Conservation (phyloP, 129 eudicot species). For the Apium graveolens region DNA sequence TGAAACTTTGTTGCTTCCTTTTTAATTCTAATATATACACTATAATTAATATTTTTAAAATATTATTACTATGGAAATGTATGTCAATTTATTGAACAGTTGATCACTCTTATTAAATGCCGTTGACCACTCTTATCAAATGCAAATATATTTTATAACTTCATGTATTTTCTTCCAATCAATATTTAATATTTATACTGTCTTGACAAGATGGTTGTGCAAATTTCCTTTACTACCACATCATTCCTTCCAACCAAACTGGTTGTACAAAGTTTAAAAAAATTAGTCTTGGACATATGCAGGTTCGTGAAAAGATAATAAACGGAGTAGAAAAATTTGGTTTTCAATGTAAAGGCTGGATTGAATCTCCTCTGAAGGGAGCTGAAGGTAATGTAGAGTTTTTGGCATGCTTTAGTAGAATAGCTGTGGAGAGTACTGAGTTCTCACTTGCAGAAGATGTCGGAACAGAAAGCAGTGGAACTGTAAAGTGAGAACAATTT, state of each 20-base stretch:
- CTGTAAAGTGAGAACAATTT: neutral
- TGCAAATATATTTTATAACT: too few relatives aligned
- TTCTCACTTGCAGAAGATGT: neutral
- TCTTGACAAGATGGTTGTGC: neutral
- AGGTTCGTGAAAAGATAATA: slow-evolving; percentile 76
- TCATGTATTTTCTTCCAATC: neutral
- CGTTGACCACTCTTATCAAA: too few relatives aligned
- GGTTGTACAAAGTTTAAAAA: neutral
- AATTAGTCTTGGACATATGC: neutral
- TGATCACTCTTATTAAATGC: neutral
- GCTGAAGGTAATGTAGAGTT: slow-evolving; percentile 93
- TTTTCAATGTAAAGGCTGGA: slow-evolving; percentile 77
- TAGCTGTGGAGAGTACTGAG: slow-evolving; percentile 10
- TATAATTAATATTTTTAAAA: neutral
- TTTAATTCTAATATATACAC: neutral
- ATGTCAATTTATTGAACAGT: neutral
- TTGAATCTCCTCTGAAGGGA: slow-evolving; percentile 91
- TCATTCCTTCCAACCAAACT: neutral
- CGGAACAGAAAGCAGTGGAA: neutral
- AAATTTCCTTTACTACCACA: neutral
- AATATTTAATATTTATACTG: neutral
- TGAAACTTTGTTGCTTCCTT: neutral
- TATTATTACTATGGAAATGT: neutral
- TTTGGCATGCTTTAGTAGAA: slow-evolving; percentile 61
- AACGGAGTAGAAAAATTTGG: slow-evolving; percentile 70